A percentile compares a stretch with the other conserved stretches of the same genome.
phyloP scores from a whole-genome alignment of 371 early-diverging fungal species.

The Mucor mucedo region DNA sequence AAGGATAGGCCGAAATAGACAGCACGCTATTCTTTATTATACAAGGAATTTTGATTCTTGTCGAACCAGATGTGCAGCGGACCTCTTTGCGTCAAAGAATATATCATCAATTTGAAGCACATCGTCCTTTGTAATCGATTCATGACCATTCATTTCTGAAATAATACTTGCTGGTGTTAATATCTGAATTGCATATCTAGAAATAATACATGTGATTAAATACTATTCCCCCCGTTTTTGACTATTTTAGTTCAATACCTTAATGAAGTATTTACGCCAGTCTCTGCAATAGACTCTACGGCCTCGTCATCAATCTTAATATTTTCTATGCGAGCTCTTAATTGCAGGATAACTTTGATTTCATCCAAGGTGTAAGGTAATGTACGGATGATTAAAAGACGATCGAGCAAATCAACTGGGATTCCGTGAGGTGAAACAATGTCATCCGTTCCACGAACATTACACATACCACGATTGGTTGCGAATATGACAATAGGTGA shows the following conservation, averaged over 20 bases:
- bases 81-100: conserved; percentile 92
- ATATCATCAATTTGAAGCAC: conserved; percentile 83
- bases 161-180: conserved; percentile 92
- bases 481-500: conserved; percentile 98
- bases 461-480: conserved; percentile 96
- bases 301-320: conserved; percentile 79
- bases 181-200: conserved; percentile 94
- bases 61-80: conserved; percentile 67
- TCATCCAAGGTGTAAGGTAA: conserved; percentile 91
- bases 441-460: conserved; percentile 93
- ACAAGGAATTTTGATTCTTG: conserved; percentile 48
- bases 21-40: background rate
- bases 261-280: conserved; percentile 86
- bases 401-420: conserved; percentile 96
- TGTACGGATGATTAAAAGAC: conserved; percentile 95
- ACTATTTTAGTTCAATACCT: conserved; percentile 2
- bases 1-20: no score
- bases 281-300: conserved; percentile 76
- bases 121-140: conserved; percentile 79
- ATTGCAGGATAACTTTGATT: conserved; percentile 87
- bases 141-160: conserved; percentile 84
- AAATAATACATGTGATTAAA: conserved; percentile 21
- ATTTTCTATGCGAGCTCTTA: conserved; percentile 91
- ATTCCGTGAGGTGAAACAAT: conserved; percentile 93
- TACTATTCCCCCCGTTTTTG: background rate